Conservation (phyloP, 495 filamentous ascomycete genomes). For the Chlorociboria aeruginascens region DNA sequence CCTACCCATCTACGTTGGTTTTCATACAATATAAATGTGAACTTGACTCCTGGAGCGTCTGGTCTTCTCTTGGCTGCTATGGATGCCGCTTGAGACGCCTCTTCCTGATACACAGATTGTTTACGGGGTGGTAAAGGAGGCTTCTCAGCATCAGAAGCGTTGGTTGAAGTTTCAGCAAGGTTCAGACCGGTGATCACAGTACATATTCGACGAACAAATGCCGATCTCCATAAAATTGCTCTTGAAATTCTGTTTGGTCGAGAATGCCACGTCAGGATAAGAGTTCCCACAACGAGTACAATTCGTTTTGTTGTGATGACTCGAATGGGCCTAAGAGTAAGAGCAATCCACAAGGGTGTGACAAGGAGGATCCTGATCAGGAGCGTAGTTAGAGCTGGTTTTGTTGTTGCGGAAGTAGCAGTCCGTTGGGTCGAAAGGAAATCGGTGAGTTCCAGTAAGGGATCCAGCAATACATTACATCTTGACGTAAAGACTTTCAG, state of each 20-base stretch:
- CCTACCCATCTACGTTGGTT: conserved; percentile 95
- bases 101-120: conserved; percentile 29
- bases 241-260: conserved; percentile 75
- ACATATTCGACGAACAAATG: conserved; percentile 51
- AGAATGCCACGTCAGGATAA: conserved; percentile 83
- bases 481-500: conserved; percentile 76
- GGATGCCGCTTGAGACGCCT: conserved; percentile 33
- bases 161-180: conserved; percentile 33
- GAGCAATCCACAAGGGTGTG: conserved; percentile 73
- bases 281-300: conserved; percentile 64
- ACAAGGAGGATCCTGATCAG: conserved; percentile 82
- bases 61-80: conserved; percentile 39
- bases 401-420: conserved; percentile 81
- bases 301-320: conserved; percentile 83
- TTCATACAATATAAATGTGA: conserved; percentile 92
- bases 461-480: conserved; percentile 86
- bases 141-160: neutral
- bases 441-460: conserved; percentile 76
- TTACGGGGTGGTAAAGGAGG: conserved; percentile 21
- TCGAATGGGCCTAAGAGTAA: conserved; percentile 64
- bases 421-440: conserved; percentile 87
- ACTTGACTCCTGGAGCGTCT: conserved; percentile 66
- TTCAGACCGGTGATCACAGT: conserved; percentile 67
- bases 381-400: conserved; percentile 79
- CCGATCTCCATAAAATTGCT: conserved; percentile 83